These are phyloP conservation scores for Cryptococcus maquisensis DNA, from an alignment of 1,284 basidiomycete genomes.

Conservation along the genomic window DNA sequence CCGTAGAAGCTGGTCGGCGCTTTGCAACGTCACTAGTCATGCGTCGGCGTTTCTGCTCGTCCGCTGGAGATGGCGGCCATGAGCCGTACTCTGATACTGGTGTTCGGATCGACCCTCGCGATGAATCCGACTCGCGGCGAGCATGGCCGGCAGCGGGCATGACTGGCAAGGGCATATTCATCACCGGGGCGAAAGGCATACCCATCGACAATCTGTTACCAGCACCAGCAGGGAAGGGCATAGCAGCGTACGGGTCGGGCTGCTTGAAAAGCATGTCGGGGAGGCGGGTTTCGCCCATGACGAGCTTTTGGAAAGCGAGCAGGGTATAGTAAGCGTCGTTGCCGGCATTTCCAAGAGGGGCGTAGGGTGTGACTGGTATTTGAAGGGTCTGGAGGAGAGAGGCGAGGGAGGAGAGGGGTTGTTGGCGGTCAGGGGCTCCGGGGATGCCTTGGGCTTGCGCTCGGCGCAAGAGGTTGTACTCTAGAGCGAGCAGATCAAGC, in stretches of 20 bases:
- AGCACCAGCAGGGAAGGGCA: constrained; percentile 2
- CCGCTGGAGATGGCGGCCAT: background rate
- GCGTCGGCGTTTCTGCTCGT: constrained; percentile 1
- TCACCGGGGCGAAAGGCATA: constrained; percentile 10
- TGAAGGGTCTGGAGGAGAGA: constrained; percentile 41
- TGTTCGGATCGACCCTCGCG: background rate
- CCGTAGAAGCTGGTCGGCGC: constrained; percentile 21
- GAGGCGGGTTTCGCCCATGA: constrained; percentile 44
- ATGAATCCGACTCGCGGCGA: constrained; percentile 13
- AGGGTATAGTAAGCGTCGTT: constrained; percentile 50
- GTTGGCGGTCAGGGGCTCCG: constrained; percentile 33
- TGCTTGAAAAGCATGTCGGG: constrained; percentile 36
- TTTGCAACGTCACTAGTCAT: constrained; percentile 2
- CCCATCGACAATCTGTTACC: background rate
- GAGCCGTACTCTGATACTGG: too few species aligned
- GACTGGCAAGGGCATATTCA: constrained; percentile 6
- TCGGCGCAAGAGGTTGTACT: constrained; percentile 37
- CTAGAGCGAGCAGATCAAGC: constrained; percentile 57
- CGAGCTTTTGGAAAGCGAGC: constrained; percentile 47
- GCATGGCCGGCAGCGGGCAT: constrained; percentile 5
- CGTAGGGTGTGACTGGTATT: constrained; percentile 43
- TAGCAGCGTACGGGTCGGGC: constrained; percentile 14
- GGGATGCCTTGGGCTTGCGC: constrained; percentile 36
- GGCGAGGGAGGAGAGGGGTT: constrained; percentile 33
- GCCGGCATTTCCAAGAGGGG: constrained; percentile 48